Percentiles rank a stretch among this genome's conserved stretches.
These are phyloP conservation scores for Gnomoniopsis smithogilvyi DNA, from an alignment of 2,329 filamentous ascomycete genomes.

Conservation along the genomic window DNA sequence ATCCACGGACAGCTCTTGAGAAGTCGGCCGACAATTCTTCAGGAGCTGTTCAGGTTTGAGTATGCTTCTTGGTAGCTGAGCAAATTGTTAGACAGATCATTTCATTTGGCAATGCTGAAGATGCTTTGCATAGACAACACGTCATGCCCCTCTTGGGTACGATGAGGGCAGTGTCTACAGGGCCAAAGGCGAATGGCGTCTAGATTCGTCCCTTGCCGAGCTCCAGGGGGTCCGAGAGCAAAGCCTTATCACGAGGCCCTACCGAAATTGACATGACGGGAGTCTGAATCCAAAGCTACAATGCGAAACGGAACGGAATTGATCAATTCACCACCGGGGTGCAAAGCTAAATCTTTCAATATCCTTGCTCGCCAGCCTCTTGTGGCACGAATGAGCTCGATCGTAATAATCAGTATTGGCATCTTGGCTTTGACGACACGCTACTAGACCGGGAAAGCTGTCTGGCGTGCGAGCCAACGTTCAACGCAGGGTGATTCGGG, in stretches of 20 bases:
- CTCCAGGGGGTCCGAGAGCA: background rate
- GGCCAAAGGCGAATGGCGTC: background rate
- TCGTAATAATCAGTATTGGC: slow-evolving; percentile 38
- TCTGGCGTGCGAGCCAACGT: background rate
- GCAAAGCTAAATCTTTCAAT: slow-evolving; percentile 19
- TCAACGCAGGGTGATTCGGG: background rate
- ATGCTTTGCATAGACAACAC: slow-evolving; percentile 1
- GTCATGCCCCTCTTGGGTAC: background rate
- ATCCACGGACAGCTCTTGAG: slow-evolving; percentile 18
- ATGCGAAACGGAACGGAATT: background rate
- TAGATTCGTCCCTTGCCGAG: background rate
- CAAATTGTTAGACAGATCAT: slow-evolving; percentile 12
- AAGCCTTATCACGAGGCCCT: background rate
- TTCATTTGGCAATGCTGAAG: background rate
- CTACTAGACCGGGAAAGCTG: slow-evolving; percentile 19
- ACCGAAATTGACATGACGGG: slow-evolving; percentile 7
- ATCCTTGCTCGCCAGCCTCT: slow-evolving; percentile 4
- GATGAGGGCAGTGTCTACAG: background rate
- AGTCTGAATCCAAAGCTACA: background rate
- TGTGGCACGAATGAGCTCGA: background rate
- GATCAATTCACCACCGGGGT: slow-evolving; percentile 22
- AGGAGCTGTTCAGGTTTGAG: slow-evolving; percentile 9
- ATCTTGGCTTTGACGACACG: slow-evolving; percentile 44
- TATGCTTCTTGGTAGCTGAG: slow-evolving; percentile 18
- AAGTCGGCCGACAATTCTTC: slow-evolving; percentile 9